phyloP scores from a whole-genome alignment of 305 asterid species.

The Petunia hybrid region DNA sequence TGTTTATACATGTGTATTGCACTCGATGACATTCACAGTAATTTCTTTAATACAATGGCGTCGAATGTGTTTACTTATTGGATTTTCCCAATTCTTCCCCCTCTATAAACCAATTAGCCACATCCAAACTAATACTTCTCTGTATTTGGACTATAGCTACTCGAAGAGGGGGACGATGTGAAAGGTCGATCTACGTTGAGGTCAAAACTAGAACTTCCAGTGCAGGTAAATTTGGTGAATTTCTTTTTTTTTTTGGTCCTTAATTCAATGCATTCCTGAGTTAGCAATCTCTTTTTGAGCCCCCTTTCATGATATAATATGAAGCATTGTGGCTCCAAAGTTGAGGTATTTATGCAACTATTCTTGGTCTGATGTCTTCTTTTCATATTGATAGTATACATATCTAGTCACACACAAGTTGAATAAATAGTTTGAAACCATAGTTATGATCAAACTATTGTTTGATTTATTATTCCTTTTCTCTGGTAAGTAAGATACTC shows the following conservation, averaged over 20 bases:
- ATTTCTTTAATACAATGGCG: constrained; percentile 23
- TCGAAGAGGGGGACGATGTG: constrained; percentile 98
- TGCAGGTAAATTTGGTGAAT: constrained; percentile 69
- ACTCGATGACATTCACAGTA: constrained; percentile 7
- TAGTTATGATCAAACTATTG: constrained; percentile 2
- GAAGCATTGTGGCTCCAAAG: not conserved
- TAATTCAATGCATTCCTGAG: constrained; percentile 7
- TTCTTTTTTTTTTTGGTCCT: constrained; percentile 9
- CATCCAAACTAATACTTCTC: not conserved
- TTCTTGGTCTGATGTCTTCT: not conserved
- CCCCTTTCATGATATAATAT: not conserved
- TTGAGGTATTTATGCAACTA: not conserved
- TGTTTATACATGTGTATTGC: not conserved
- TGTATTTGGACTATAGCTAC: constrained; percentile 54
- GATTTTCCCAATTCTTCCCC: constrained; percentile 5
- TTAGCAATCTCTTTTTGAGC: not conserved
- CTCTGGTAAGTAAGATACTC: not conserved
- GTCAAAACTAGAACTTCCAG: constrained; percentile 96
- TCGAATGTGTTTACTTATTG: constrained; percentile 23
- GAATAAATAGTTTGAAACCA: constrained; percentile 6
- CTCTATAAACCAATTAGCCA: constrained; percentile 18
- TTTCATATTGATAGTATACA: not conserved
- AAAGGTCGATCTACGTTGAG: constrained; percentile 72
- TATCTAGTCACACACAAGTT: not conserved
- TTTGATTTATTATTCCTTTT: constrained; percentile 26